phyloP scores from a whole-genome alignment of 441 rosid genomes.

The Euphorbia corollata region DNA sequence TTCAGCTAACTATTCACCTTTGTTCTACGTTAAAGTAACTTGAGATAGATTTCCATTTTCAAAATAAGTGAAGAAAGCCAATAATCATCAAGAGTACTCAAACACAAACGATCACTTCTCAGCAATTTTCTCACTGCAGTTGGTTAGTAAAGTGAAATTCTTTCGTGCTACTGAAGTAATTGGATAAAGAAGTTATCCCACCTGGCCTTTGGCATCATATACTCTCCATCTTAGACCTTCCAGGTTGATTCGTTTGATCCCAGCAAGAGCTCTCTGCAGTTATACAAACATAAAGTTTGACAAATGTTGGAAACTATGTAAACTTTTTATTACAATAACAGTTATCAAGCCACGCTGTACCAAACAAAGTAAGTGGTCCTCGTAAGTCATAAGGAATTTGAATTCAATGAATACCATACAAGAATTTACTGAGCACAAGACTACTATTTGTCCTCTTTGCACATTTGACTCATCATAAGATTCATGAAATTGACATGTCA shows the following conservation, averaged over 20 bases:
- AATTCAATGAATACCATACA: neutral
- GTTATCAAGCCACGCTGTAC: slow-evolving; percentile 7
- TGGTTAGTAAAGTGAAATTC: neutral
- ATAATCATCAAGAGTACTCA: neutral
- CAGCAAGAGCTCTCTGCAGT: slow-evolving; percentile 91
- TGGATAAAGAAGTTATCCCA: slow-evolving; percentile 17
- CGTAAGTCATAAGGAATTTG: too few species aligned
- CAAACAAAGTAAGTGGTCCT: too few species aligned
- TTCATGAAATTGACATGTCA: too few species aligned
- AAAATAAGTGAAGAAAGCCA: neutral
- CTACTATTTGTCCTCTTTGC: too few species aligned
- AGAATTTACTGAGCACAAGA: too few species aligned
- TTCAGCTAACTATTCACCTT: too few species aligned
- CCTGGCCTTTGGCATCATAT: slow-evolving; percentile 99
- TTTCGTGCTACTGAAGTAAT: neutral
- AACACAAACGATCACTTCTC: neutral
- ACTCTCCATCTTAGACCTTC: slow-evolving; percentile 96
- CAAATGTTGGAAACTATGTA: neutral
- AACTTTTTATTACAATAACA: neutral
- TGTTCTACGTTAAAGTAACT: too few species aligned
- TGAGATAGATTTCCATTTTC: slow-evolving; percentile 1
- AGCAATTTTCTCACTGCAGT: neutral
- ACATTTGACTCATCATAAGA: too few species aligned
- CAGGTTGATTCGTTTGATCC: slow-evolving; percentile 76
- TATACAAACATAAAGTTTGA: slow-evolving; percentile 4